Evolutionary conservation across 331 rosid species (phyloP), one percentile per base, ranked within the genome.

Genomic region (Dryas integrifolia): DNA sequence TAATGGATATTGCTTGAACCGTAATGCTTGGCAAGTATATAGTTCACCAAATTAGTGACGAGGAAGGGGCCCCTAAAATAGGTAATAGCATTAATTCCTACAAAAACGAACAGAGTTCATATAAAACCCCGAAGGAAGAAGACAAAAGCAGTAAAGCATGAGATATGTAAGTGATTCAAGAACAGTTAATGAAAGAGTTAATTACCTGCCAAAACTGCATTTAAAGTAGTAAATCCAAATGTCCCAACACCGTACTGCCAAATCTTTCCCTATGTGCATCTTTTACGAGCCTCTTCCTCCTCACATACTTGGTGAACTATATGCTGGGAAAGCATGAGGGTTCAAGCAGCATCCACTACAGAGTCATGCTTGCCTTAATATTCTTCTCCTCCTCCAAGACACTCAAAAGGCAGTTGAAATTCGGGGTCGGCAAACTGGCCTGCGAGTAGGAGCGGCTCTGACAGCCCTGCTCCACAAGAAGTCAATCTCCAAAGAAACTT

Each of bases 361-460:
- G 98, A 4, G 41, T 94, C 58, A 56, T 86, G 82, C 96, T 94
- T 39, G 91, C 98, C 7, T 85, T 88, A 50, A 35, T 88, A 70
- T 89, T 94, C 91, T 89, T 89, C 91, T 89, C 91, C 86, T 72
- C 89, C 8, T 74, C 97, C 0, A 91, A 94, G 83, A 94, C 91
- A 15, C 21, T 85, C 88, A 58, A 91, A 84, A 84, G 97, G 50
- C 98, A 91, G 49, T 91, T 92, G 97, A 89, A 91, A 60, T 94
- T 94, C 30, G 97, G 97, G 96, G 97, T 75, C 96, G 85, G 41
- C 58, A 84, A 15, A 82, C 85, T 5, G 97, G 96, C 75, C 82
- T 94, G 14, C 86, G 72, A 61, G 82, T 91, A 30, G 82, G 92
- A 56, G 90, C 95, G 18, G 96, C 98, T 57, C 91, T 94, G 11